Base-by-base conservation (phyloP, 2,329 filamentous ascomycete species). In the Paecilomyces sp. region DNA sequence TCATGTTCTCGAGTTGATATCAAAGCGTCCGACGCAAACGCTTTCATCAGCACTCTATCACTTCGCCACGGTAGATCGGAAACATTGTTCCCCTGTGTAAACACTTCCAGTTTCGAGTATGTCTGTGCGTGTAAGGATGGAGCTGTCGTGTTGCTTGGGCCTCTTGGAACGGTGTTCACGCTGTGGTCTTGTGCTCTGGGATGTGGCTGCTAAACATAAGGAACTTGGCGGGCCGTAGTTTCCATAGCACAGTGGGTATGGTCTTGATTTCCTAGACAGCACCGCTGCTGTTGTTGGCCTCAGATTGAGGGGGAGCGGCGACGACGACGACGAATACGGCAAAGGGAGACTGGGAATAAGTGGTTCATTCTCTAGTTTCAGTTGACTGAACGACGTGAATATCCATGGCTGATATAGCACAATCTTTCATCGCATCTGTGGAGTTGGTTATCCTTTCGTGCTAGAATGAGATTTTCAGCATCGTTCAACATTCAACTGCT, bases 171-270 rank as follows among this genome's bases (percentile, higher is more conserved):
- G 25, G 25, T 28, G 25, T 28, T 28, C 3, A 28, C 25, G 25
- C 3, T 28, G 25, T 28, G 25, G 25, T 28, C 25, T 28, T 28
- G 3, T 28, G 25, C 6, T 6, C 25, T 28, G 25, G 25, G 25
- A 22, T 22, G 22, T 22, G 22, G 22, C 22, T 22, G 22, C 22
- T 22, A 22, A 28, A 65, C 50, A 65, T 62, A 57, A 34, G 58
- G 22, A 65, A 58, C 58, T 65, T 62, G 63, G 62, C 58, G 56
- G 63, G 63, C 30, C 63, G 63, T 55, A 62, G 62, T 25, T 57
- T 57, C 9, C 63, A 65, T 41, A 59, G 63, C 50, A 58, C 62
- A 22, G 58, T 55, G 60, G 63, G 62, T 25, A 59, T 65, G 24
- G 63, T 63, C 41, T n/a, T 55, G 13, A 53, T 63, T 36, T 28